phyloP scores from a whole-genome alignment of 306 rosid genomes.

The Ormosia semicastrata region DNA sequence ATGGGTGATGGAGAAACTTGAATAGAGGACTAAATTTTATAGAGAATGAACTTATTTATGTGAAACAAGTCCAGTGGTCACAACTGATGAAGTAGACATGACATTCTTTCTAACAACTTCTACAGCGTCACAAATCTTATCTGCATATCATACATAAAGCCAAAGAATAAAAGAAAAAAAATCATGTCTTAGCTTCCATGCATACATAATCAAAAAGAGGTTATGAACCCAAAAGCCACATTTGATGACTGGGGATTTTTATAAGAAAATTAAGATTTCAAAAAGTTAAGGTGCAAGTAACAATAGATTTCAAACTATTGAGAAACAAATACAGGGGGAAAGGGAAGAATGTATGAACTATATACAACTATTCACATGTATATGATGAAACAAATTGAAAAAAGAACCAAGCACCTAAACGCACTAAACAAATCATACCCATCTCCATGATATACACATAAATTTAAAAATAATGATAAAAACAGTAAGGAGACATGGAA shows the following conservation, averaged over 20 bases:
- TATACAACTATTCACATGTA: background rate
- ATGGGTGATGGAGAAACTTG: background rate
- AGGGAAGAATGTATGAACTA: background rate
- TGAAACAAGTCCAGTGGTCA: slow-evolving; percentile 78
- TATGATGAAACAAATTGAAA: too few relatives aligned
- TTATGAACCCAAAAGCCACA: background rate
- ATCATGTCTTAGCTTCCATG: background rate
- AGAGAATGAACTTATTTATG: slow-evolving; percentile 55
- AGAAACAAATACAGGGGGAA: background rate
- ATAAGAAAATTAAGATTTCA: background rate
- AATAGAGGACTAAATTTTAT: background rate
- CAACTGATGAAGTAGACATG: slow-evolving; percentile 78
- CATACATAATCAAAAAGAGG: background rate
- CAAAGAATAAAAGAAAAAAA: background rate
- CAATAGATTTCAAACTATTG: background rate
- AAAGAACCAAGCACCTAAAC: too few relatives aligned
- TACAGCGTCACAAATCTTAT: slow-evolving; percentile 80
- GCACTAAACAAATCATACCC: too few relatives aligned
- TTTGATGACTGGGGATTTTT: background rate
- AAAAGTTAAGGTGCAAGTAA: background rate
- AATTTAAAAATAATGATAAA: too few relatives aligned
- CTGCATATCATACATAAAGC: slow-evolving; percentile 33
- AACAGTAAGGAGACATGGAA: too few relatives aligned
- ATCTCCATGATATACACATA: too few relatives aligned
- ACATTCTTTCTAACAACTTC: slow-evolving; percentile 90